Evolutionary conservation across 2,329 filamentous ascomycete species (phyloP), one percentile per base, ranked within the genome.

Genomic region (Lachnellula hyalina): DNA sequence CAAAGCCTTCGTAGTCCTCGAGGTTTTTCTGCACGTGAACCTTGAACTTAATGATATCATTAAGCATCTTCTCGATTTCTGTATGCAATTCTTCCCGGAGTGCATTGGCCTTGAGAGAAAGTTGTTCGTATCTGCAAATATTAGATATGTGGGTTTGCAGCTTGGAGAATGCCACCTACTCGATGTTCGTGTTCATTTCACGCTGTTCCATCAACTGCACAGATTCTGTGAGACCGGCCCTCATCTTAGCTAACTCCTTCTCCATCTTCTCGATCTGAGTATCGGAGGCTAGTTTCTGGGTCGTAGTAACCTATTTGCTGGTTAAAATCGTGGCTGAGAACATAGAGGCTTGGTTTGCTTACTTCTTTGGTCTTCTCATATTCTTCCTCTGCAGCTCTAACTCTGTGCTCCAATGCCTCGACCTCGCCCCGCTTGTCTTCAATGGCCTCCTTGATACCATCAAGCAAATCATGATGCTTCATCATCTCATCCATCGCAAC

Each of bases 201-300:
- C 90, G 81, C 72, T 96, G 93, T 71, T 96, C 91, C 81, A 96
- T 87, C 47, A 96, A 73, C 72, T 96, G 90, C 51, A 96, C 88
- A 35, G 86, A 91, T 71, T 96, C 93, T 2, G 84, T 86, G 32
- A 96, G 76, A 11, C 86, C 87, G 2, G 87, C 83, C 42, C 92
- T 82, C 90, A 97, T 96, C 70, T 91, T 90, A 47, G 89, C 88
- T n/a, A 99, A 77, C 71, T 99, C 92, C 73, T 96, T 96, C 74
- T 99, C 94, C 87, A 96, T 95, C 77, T 94, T 94, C 73, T 99
- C 94, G 65, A 99, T 96, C 71, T 97, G 93, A 8, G 92, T 85
- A 69, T 97, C 94, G 2, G 86, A 90, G 7, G 86, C 87, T 69
- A 93, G 83, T 74, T 95, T 95, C 70, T 96, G 90, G 17, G 91